Evolutionary conservation across 805 yeast genomes (phyloP).

Genomic region (Saccharomyces kudriavzevii): DNA sequence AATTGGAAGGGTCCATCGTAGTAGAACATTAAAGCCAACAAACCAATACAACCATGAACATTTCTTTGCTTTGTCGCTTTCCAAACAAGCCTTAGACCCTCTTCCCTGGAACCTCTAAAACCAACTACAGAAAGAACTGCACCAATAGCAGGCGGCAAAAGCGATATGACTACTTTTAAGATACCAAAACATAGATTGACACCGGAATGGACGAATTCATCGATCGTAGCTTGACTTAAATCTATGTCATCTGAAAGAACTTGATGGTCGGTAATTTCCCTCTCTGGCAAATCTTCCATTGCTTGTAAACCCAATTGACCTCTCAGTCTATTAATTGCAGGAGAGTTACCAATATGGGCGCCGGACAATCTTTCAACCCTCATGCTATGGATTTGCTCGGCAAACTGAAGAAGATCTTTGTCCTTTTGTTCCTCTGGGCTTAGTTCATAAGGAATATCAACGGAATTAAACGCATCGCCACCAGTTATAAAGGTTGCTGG

Average conservation of each 20-base stretch:
- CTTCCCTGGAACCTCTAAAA: conserved; percentile 77
- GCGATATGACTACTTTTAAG: conserved; percentile 78
- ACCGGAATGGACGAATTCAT: conserved; percentile 87
- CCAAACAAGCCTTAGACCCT: conserved; percentile 83
- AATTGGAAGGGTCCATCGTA: conserved; percentile 96
- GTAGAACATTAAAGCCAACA: conserved; percentile 75
- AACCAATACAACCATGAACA: conserved; percentile 86
- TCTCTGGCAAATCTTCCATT: conserved; percentile 3
- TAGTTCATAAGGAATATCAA: conserved; percentile 26
- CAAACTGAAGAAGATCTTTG: conserved; percentile 40
- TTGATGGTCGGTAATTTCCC: conserved; percentile 3
- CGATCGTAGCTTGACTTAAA: conserved; percentile 47
- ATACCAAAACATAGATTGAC: conserved; percentile 88
- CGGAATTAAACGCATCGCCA: conserved; percentile 35
- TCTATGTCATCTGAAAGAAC: conserved; percentile 19
- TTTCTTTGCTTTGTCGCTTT: conserved; percentile 72
- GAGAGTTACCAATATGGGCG: conserved; percentile 53
- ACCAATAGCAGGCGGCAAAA: conserved; percentile 91
- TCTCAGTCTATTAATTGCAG: conserved; percentile 40
- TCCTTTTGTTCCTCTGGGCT: conserved; percentile 40
- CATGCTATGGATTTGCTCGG: conserved; percentile 57
- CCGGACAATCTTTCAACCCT: conserved; percentile 60
- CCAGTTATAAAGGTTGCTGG: conserved; percentile 28
- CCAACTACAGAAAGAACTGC: conserved; percentile 87
- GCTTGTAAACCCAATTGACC: conserved; percentile 35